These are phyloP conservation scores for Purshia tridentata DNA, from an alignment of 306 rosid genomes.

Conservation along the genomic window DNA sequence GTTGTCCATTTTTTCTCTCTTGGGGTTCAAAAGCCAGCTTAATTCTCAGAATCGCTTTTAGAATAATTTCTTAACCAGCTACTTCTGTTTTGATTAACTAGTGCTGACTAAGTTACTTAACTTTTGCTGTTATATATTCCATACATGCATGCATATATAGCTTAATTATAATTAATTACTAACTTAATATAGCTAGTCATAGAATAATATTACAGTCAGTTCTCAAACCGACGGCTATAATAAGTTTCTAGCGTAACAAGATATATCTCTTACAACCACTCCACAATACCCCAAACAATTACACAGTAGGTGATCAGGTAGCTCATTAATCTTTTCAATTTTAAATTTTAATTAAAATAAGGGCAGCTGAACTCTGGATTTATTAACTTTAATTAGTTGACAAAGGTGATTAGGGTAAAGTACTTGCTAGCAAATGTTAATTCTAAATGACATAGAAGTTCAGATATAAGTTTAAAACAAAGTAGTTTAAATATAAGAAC, in stretches of 20 bases:
- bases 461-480: too few relatives aligned
- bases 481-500: too few relatives aligned
- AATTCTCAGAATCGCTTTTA: neutral
- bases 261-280: neutral
- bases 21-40: neutral
- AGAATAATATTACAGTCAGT: too few relatives aligned
- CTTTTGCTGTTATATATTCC: neutral
- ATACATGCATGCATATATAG: constrained; percentile 1
- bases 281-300: neutral
- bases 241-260: neutral
- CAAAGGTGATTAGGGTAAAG: neutral
- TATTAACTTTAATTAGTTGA: neutral
- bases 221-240: too few relatives aligned
- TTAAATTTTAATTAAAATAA: too few relatives aligned
- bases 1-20: neutral
- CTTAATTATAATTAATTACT: too few relatives aligned
- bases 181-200: too few relatives aligned
- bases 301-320: too few relatives aligned
- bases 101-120: neutral
- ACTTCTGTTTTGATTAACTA: neutral
- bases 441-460: too few relatives aligned
- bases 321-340: too few relatives aligned
- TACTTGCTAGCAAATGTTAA: too few relatives aligned
- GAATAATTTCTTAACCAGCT: neutral
- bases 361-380: neutral